These are phyloP conservation scores for Parastagonospora nodorum DNA, from an alignment of 2,329 filamentous ascomycete species.

Conservation along the genomic window DNA sequence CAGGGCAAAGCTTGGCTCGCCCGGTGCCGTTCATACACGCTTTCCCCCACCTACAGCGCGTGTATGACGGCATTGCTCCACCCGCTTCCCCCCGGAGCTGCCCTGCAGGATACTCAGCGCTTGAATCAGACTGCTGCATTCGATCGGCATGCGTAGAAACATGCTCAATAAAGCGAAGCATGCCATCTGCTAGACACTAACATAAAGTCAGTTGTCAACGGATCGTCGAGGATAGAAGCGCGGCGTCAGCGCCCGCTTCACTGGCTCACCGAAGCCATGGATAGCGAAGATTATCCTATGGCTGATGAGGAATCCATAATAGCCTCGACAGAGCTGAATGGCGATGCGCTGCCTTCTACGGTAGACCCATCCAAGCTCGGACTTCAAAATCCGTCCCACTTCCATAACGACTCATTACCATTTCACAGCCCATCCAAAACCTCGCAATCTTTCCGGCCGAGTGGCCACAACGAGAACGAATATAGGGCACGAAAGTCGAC, in stretches of 20 bases:
- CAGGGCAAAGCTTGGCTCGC: too few relatives aligned
- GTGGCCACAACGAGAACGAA: conserved; percentile 6
- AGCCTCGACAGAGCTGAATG: conserved; percentile 41
- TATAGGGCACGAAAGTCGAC: conserved; percentile 13
- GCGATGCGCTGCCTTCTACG: conserved; percentile 25
- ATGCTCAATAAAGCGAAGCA: too few relatives aligned
- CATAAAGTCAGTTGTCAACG: not conserved
- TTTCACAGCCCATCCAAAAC: conserved; percentile 28
- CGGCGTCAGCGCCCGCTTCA: conserved; percentile 22
- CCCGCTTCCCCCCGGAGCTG: too few relatives aligned
- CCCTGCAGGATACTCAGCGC: too few relatives aligned
- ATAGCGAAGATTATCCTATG: conserved; percentile 37
- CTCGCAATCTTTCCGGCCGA: conserved; percentile 10
- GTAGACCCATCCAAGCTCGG: conserved; percentile 37
- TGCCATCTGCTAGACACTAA: not conserved
- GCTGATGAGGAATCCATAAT: conserved; percentile 33
- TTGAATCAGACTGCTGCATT: too few relatives aligned
- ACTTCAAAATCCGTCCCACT: conserved; percentile 12
- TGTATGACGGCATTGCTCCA: too few relatives aligned
- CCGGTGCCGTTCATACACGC: too few relatives aligned
- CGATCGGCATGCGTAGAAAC: too few relatives aligned
- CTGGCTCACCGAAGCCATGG: conserved; percentile 23
- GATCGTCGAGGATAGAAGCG: conserved; percentile 10
- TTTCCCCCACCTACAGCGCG: too few relatives aligned
- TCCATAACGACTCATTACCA: conserved; percentile 33